Percentiles rank a stretch among this genome's conserved stretches.
Conservation (phyloP, 2,329 filamentous ascomycete genomes). For the Magnaporthiopsis incrustans region DNA sequence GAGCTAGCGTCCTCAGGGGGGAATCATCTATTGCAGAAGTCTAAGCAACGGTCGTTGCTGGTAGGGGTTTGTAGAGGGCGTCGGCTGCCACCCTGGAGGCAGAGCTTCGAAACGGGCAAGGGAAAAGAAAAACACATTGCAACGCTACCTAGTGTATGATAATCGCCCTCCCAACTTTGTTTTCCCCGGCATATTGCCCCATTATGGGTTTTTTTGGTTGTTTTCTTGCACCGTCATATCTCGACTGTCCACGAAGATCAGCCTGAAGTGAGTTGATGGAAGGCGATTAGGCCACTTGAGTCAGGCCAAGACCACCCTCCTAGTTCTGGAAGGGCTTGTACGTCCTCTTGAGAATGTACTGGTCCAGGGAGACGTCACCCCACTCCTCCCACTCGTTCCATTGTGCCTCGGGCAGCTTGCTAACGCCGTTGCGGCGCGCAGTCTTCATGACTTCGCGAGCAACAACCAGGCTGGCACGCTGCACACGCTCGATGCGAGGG, state of each 20-base stretch:
- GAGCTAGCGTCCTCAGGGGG: neutral
- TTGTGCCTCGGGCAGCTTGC: constrained; percentile 56
- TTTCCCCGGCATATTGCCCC: neutral
- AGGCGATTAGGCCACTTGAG: neutral
- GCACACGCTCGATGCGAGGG: constrained; percentile 81
- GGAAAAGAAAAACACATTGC: neutral
- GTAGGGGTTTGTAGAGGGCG: neutral
- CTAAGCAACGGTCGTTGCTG: neutral
- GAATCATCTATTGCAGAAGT: neutral
- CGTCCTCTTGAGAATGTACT: constrained; percentile 51
- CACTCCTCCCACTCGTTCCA: constrained; percentile 68
- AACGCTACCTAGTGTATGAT: neutral
- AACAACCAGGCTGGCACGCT: constrained; percentile 80
- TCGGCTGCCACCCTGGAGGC: neutral
- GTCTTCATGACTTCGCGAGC: constrained; percentile 90
- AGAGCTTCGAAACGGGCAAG: neutral
- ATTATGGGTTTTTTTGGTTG: neutral
- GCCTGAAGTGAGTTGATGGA: neutral
- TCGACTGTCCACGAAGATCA: neutral
- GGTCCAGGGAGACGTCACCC: constrained; percentile 54
- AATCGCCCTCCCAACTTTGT: neutral
- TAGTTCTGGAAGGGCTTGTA: constrained; percentile 43
- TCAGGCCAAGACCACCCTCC: neutral
- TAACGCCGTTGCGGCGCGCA: constrained; percentile 74
- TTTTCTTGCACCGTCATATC: neutral